A percentile compares a stretch with the other conserved stretches of the same genome.
Conservation (phyloP, 345 rosid genomes). For the Geranium brycei region DNA sequence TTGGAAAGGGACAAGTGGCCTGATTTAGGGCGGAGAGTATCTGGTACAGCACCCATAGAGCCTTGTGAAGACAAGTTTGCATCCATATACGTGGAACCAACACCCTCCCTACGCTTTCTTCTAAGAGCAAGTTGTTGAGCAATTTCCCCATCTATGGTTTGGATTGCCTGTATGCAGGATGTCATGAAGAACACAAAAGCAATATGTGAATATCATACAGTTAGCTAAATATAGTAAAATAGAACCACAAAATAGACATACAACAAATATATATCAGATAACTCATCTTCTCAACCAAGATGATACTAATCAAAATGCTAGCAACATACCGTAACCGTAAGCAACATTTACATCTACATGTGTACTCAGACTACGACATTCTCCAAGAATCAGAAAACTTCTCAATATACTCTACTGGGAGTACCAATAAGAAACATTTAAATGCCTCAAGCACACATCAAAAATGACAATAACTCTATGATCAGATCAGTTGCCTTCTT, state of each 20-base stretch:
- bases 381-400: no score
- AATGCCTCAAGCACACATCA: not conserved
- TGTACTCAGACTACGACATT: no score
- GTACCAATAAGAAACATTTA: no score
- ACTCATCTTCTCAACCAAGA: not conserved
- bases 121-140: slow-evolving; percentile 60
- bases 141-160: slow-evolving; percentile 86
- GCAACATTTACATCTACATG: no score
- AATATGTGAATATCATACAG: not conserved
- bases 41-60: slow-evolving; percentile 65
- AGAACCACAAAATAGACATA: not conserved
- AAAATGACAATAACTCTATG: not conserved
- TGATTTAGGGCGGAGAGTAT: slow-evolving; percentile 88
- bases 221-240: not conserved
- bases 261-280: not conserved
- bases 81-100: slow-evolving; percentile 54
- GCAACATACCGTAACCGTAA: no score
- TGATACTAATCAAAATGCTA: no score
- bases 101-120: slow-evolving; percentile 82
- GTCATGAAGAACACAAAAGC: not conserved
- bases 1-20: slow-evolving; percentile 80
- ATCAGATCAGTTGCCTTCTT: not conserved
- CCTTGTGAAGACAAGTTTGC: slow-evolving; percentile 57
- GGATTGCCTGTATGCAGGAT: slow-evolving; percentile 46
- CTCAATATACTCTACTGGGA: no score